Percentiles rank a stretch among this genome's conserved stretches.
Evolutionary conservation across 1,139 yeast genomes (phyloP).

Genomic region (Candida gigantensis): DNA sequence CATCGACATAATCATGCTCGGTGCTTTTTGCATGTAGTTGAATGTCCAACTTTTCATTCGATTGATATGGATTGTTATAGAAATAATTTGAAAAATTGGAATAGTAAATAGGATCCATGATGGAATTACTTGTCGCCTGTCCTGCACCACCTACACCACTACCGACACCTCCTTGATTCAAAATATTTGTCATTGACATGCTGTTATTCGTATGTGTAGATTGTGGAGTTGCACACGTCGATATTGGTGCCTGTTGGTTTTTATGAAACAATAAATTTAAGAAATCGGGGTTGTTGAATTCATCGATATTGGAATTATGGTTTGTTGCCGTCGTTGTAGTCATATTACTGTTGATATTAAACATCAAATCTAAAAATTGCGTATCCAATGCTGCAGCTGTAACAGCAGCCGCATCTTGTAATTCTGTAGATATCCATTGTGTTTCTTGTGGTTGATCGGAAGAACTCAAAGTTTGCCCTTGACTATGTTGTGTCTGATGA

Average conservation of each 20-base stretch:
- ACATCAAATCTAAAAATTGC: conserved; percentile 56
- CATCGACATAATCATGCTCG: conserved; percentile 39
- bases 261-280: conserved; percentile 56
- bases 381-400: conserved; percentile 73
- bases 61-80: conserved; percentile 45
- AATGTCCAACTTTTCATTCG: conserved; percentile 45
- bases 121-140: conserved; percentile 11
- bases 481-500: no score
- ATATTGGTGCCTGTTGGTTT: conserved; percentile 20
- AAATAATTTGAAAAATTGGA: conserved; percentile 45
- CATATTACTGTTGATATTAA: conserved; percentile 16
- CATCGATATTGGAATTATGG: conserved; percentile 5
- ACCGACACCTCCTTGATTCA: conserved; percentile 23
- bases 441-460: conserved; percentile 32
- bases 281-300: conserved; percentile 27
- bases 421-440: conserved; percentile 68
- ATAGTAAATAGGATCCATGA: conserved; percentile 41
- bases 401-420: conserved; percentile 68
- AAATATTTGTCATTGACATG: conserved; percentile 23
- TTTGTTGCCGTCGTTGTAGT: conserved; percentile 9
- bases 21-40: conserved; percentile 40
- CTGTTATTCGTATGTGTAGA: conserved; percentile 15
- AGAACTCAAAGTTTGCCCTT: conserved; percentile 9
- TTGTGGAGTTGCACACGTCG: conserved; percentile 10
- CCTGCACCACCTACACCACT: no score